These are phyloP conservation scores for Akebia trifoliata DNA, from an alignment of 164 flowering plant genomes.

Conservation along the genomic window DNA sequence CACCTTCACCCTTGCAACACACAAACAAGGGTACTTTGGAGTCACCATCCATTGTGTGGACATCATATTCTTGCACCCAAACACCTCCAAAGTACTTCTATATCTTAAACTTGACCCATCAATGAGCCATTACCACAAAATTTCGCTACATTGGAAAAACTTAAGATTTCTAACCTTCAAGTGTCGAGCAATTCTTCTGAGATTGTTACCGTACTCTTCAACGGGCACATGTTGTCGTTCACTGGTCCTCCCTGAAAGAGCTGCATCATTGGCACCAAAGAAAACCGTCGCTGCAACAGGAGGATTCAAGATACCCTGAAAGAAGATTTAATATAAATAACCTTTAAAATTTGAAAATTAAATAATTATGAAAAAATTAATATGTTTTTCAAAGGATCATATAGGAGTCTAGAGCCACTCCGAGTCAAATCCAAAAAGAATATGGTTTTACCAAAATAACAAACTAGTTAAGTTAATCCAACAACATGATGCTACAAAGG, in stretches of 20 bases:
- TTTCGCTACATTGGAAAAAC: not conserved
- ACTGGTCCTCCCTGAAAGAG: slow-evolving; percentile 57
- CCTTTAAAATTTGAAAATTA: not conserved
- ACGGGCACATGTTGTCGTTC: slow-evolving; percentile 77
- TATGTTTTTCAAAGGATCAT: not conserved
- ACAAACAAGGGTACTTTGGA: too few species aligned
- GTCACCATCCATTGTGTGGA: too few species aligned
- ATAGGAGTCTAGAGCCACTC: not conserved
- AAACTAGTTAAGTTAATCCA: too few species aligned
- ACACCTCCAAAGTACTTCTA: too few species aligned
- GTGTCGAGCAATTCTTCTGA: slow-evolving; percentile 61
- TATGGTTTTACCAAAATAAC: not conserved
- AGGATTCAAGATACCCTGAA: slow-evolving; percentile 38
- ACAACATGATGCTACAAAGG: too few species aligned
- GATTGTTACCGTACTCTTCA: slow-evolving; percentile 75
- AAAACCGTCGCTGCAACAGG: slow-evolving; percentile 72
- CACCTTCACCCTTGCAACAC: too few species aligned
- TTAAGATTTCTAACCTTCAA: slow-evolving; percentile 52
- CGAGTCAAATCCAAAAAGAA: not conserved
- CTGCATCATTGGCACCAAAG: slow-evolving; percentile 98
- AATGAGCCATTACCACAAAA: not conserved
- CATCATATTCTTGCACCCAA: too few species aligned
- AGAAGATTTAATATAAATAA: not conserved
- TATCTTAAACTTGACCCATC: too few species aligned
- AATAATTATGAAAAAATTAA: not conserved